Evolutionary conservation across 2,329 filamentous ascomycete genomes (phyloP), one percentile per base, ranked within the genome.

Genomic region (Gnomoniopsis smithogilvyi): DNA sequence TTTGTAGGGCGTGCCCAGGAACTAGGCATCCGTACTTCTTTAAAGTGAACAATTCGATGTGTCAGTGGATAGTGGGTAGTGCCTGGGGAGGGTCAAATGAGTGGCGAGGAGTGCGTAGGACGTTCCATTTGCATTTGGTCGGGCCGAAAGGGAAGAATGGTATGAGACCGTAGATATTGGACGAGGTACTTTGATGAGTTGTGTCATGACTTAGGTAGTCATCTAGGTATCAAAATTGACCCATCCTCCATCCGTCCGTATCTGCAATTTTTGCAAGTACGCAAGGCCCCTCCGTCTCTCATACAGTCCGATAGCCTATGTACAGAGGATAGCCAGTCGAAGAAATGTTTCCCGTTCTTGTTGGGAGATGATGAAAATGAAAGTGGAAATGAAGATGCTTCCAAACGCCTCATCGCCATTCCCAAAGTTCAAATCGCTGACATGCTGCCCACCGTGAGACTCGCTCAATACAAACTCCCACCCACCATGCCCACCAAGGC

Each of bases 401-500:
- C 21, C 22, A 41, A 26, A 51, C 33, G 33, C 49, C 19, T 21
- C 15, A 21, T 17, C 17, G 19, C 24, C 49, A 53, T 19, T 26
- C 24, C 26, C 33, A n/a, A 24, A 30, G 43, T 34, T 2, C 47
- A 22, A 30, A 14, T 11, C 26, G 30, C 41, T 17, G 30, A 43
- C 8, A n/a, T 45, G 14, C 30, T 46, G 19, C 12, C 41, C 15
- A 51, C 1, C 3, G 41, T 17, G 14, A 34, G 15, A 3, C 41
- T 14, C 48, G n/a, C 19, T 61, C 47, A 58, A 43, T 53, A 61
- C 45, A 47, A 48, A 11, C 43, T 26, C 34, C 51, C 54, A 15
- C 60, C 50, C 15, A 33, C 48, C 30, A 51, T 51, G 21, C 58
- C 59, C n/a, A 47, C 12, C 19, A 64, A 41, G 12, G 11, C 47